These are phyloP conservation scores for Malus hybrid DNA, from an alignment of 331 rosid species.

Conservation along the genomic window DNA sequence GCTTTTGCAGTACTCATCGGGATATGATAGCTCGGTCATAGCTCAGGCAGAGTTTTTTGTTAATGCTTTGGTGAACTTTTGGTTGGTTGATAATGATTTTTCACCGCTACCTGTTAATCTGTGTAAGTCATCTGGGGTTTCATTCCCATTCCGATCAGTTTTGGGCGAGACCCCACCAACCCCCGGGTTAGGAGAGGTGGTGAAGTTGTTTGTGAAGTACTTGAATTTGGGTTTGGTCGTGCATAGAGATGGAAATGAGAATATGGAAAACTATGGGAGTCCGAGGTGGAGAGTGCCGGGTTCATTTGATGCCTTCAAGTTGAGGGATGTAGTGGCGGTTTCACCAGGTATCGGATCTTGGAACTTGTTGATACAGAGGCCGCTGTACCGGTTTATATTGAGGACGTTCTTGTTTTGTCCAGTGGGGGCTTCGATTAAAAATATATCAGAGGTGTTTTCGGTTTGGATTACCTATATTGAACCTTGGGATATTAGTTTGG, in stretches of 20 bases:
- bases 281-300: constrained; percentile 32
- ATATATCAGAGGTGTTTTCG: constrained; percentile 59
- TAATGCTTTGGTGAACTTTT: constrained; percentile 44
- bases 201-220: constrained; percentile 57
- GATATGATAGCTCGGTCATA: constrained; percentile 31
- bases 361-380: constrained; percentile 68
- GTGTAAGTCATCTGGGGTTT: constrained; percentile 39
- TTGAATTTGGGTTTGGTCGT: constrained; percentile 50
- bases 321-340: constrained; percentile 30
- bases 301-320: constrained; percentile 26
- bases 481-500: constrained; percentile 57
- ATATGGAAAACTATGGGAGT: constrained; percentile 35
- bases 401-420: constrained; percentile 75
- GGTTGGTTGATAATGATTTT: constrained; percentile 82
- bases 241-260: constrained; percentile 23
- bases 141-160: constrained; percentile 38
- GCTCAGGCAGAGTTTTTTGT: constrained; percentile 56
- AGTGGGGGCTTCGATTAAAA: constrained; percentile 51
- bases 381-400: constrained; percentile 65
- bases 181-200: constrained; percentile 61
- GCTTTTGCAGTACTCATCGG: constrained; percentile 52
- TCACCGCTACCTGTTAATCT: constrained; percentile 51
- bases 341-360: constrained; percentile 35
- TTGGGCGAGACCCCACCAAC: constrained; percentile 60
- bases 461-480: constrained; percentile 69